Conservation (phyloP, 1,284 basidiomycete genomes). For the Microbotryum lychnidis-dioicae region DNA sequence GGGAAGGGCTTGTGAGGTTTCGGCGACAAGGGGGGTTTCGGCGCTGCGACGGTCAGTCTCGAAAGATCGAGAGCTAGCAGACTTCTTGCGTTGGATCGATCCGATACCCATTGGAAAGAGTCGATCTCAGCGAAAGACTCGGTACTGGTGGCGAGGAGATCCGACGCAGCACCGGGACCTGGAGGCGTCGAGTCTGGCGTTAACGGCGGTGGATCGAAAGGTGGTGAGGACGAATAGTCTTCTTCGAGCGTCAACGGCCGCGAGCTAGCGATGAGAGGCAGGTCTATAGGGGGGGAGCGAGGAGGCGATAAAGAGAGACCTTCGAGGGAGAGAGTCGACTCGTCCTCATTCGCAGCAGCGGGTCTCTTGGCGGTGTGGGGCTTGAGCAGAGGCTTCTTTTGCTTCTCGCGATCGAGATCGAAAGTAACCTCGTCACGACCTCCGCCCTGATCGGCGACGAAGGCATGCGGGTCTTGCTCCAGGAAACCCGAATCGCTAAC, state of each 20-base stretch:
- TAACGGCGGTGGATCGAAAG: background rate
- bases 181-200: constrained; percentile 1
- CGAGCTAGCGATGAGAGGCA: background rate
- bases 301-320: background rate
- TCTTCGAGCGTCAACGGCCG: background rate
- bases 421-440: background rate
- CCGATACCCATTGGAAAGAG: too few species aligned
- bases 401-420: background rate
- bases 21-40: too few species aligned
- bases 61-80: too few species aligned
- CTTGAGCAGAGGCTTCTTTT: background rate
- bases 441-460: background rate
- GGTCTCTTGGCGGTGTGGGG: background rate
- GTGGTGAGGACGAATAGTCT: background rate
- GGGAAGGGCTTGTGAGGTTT: too few species aligned
- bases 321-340: background rate
- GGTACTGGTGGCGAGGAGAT: constrained; percentile 1
- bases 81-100: too few species aligned
- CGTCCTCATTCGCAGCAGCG: background rate
- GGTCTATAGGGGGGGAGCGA: background rate
- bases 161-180: background rate
- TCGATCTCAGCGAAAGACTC: background rate
- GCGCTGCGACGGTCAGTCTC: too few species aligned
- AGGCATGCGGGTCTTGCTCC: too few species aligned
- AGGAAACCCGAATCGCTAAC: background rate